Conservation (phyloP, 2,329 filamentous ascomycete species). For the Paradendryphiella salina region DNA sequence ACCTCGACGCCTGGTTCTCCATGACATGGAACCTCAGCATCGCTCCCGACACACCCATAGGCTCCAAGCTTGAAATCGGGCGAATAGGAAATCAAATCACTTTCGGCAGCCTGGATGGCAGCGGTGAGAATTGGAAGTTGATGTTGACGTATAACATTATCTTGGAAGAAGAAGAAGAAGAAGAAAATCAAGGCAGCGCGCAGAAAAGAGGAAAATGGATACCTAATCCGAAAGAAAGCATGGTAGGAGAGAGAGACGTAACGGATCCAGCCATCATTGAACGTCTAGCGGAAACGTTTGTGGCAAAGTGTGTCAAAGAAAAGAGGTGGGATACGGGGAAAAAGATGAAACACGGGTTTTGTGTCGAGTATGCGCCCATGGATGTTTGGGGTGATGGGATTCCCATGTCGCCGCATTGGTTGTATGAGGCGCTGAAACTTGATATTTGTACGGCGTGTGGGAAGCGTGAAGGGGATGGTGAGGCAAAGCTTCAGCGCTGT, state of each 20-base stretch:
- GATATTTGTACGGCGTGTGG: slow-evolving; percentile 20
- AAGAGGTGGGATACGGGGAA: slow-evolving; percentile 25
- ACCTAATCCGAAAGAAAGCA: slow-evolving; percentile 26
- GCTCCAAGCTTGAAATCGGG: slow-evolving; percentile 26
- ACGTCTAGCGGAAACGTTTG: slow-evolving; percentile 3
- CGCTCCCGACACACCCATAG: slow-evolving; percentile 10
- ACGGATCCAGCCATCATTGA: slow-evolving; percentile 17
- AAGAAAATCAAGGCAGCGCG: background rate
- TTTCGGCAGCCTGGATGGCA: slow-evolving; percentile 24
- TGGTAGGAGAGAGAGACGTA: slow-evolving; percentile 22
- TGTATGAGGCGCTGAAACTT: slow-evolving; percentile 21
- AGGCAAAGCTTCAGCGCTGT: slow-evolving; percentile 19
- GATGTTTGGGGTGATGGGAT: slow-evolving; percentile 33
- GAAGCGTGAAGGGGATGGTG: background rate
- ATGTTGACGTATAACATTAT: slow-evolving; percentile 29
- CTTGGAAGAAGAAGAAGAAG: slow-evolving; percentile 4
- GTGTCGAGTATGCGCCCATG: slow-evolving; percentile 32
- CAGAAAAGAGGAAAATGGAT: slow-evolving; percentile 20
- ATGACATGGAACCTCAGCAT: slow-evolving; percentile 25
- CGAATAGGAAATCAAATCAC: slow-evolving; percentile 29
- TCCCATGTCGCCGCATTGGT: slow-evolving; percentile 28
- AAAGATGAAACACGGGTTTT: slow-evolving; percentile 22
- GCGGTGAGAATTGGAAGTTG: slow-evolving; percentile 24
- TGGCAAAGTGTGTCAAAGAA: background rate
- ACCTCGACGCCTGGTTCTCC: slow-evolving; percentile 33